These are phyloP conservation scores for Arachnopeziza araneosa DNA, from an alignment of 2,329 filamentous ascomycete species.

Conservation along the genomic window DNA sequence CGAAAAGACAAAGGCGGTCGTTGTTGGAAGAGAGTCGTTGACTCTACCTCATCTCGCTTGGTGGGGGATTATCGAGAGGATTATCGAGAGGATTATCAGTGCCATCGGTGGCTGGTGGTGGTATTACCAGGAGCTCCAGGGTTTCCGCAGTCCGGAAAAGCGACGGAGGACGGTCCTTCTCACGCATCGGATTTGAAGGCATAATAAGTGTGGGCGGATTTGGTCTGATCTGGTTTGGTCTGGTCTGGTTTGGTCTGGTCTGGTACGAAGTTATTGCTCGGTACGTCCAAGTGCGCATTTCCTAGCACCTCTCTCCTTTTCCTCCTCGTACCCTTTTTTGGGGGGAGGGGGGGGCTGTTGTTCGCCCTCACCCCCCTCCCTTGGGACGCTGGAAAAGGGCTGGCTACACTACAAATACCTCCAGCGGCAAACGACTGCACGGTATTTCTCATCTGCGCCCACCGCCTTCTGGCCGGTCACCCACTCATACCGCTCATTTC, in stretches of 20 bases:
- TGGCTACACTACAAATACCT: too few species aligned
- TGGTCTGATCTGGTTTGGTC: too few species aligned
- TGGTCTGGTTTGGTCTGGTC: too few species aligned
- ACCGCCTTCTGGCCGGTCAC: not conserved
- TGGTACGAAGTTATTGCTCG: not conserved
- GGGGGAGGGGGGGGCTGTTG: too few species aligned
- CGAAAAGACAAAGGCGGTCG: not conserved
- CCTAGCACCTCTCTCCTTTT: not conserved
- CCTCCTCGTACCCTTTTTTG: not conserved
- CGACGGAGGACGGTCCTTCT: not conserved
- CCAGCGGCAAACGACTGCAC: too few species aligned
- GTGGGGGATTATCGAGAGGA: not conserved
- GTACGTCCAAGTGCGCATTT: not conserved
- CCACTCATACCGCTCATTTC: not conserved
- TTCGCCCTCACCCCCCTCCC: too few species aligned
- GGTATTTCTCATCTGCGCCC: not conserved
- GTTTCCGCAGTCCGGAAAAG: not conserved
- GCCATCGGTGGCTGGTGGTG: not conserved
- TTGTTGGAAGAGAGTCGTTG: not conserved
- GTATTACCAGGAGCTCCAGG: too few species aligned
- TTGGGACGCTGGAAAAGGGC: too few species aligned
- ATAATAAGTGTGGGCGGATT: too few species aligned
- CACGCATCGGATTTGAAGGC: too few species aligned
- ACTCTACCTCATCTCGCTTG: not conserved
- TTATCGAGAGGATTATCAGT: not conserved